A percentile compares a stretch with the other conserved stretches of the same genome.
Conservation (phyloP, 495 filamentous ascomycete genomes). For the Penicillium tannophilum region DNA sequence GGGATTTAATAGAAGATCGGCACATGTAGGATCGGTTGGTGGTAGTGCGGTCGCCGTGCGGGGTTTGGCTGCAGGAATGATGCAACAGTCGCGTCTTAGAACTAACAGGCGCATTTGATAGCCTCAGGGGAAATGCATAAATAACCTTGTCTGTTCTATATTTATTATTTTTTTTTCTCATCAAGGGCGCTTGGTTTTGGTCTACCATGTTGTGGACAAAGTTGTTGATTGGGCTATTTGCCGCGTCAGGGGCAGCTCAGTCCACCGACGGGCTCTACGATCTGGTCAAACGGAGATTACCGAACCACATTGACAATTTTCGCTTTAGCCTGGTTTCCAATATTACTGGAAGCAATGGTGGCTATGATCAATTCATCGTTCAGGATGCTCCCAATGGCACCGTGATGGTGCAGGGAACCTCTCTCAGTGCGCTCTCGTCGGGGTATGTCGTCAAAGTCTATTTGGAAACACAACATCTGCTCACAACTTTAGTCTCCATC, state of each 20-base stretch:
- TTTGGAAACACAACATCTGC: not conserved
- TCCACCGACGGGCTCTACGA: conserved; percentile 46
- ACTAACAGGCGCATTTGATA: not conserved
- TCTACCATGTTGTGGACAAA: conserved; percentile 19
- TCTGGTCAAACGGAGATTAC: conserved; percentile 49
- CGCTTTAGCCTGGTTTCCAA: conserved; percentile 36
- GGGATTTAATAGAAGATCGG: conserved; percentile 8
- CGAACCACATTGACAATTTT: conserved; percentile 43
- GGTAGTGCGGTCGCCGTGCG: conserved; percentile 16
- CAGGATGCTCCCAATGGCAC: conserved; percentile 38
- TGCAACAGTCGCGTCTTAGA: conserved; percentile 10
- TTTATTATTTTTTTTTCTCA: not conserved
- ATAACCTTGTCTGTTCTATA: not conserved
- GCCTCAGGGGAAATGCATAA: not conserved
- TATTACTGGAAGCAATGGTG: conserved; percentile 13
- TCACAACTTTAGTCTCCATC: conserved; percentile 38
- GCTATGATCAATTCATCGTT: conserved; percentile 48
- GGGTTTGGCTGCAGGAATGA: conserved; percentile 6
- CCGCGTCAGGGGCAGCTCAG: conserved; percentile 18
- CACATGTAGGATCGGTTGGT: conserved; percentile 20
- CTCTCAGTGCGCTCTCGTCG: conserved; percentile 47
- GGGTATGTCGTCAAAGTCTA: conserved; percentile 33
- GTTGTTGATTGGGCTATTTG: conserved; percentile 13
- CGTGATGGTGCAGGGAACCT: conserved; percentile 48
- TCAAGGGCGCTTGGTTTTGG: not conserved